Evolutionary conservation across 495 filamentous ascomycete genomes (phyloP).

Genomic region (Apodospora peruviana): DNA sequence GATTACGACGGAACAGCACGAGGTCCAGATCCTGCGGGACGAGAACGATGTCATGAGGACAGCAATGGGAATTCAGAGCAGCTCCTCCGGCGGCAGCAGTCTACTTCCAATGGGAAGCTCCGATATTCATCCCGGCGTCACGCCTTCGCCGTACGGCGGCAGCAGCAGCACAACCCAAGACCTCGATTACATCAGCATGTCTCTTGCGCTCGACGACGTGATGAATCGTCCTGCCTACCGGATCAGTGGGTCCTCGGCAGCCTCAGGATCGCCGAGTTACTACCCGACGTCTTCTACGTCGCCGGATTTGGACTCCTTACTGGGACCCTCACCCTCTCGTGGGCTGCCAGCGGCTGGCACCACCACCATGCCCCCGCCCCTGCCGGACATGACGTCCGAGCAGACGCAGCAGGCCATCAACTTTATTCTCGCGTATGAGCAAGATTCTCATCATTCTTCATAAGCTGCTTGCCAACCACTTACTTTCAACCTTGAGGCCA

Average conservation of each 20-base stretch:
- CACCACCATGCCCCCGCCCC: background rate
- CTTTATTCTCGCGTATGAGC: constrained; percentile 46
- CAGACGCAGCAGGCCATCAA: constrained; percentile 42
- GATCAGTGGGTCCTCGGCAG: constrained; percentile 16
- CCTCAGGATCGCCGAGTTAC: constrained; percentile 3
- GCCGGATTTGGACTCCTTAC: too few relatives aligned
- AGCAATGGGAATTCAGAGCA: background rate
- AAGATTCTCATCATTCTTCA: too few relatives aligned
- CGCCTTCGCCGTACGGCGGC: background rate
- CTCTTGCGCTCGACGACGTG: constrained; percentile 21
- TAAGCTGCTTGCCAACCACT: too few relatives aligned
- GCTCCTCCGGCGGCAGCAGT: background rate
- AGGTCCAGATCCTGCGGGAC: constrained; percentile 20
- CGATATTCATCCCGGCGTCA: background rate
- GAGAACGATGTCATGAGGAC: constrained; percentile 31
- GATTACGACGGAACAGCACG: constrained; percentile 31
- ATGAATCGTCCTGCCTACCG: constrained; percentile 25
- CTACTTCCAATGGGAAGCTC: background rate
- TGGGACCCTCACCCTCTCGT: background rate
- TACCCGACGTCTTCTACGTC: too few relatives aligned
- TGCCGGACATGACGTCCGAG: constrained; percentile 20
- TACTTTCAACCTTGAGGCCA: too few relatives aligned
- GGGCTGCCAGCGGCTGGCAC: background rate
- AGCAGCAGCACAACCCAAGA: background rate
- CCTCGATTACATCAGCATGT: constrained; percentile 10